Evolutionary conservation across 176 grass and related monocot genomes (phyloP), one percentile per base, ranked within the genome.

Genomic region (Aegilops longissima): DNA sequence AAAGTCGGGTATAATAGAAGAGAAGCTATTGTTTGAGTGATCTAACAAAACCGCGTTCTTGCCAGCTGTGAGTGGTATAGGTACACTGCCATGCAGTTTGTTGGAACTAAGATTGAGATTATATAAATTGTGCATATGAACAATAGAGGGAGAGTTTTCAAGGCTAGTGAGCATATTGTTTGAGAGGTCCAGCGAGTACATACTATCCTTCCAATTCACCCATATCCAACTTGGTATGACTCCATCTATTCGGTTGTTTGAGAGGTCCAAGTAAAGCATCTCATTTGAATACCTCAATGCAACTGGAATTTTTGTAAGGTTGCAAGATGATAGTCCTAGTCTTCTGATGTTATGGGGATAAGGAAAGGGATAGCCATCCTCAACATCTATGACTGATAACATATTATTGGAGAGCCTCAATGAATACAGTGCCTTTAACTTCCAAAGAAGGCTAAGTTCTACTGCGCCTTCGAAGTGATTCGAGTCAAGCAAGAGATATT

Each of bases 141-240:
- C 12, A 5, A 77, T 4, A 47, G 33, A 39, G 0, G 23, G 25
- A 2, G 17, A 25, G 0, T 45, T 30, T 5, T 88, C 70, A 4
- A 88, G 10, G 2, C 7, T 34, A 59, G 61, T 70, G 3, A 82
- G 61, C 72, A 31, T 30, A 18, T 88, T 88, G 12, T 42, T 4
- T 14, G 86, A 83, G 47, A 88, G 31, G 10, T 77, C 0, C 4
- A 87, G 2, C 1, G 0, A 0, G 52, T 0, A 2, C 1, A 56
- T 56, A 56, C 1, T 54, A 54, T 54, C 14, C 3, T 13, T 70
- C 66, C 62, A 65, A 0, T 65, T 65, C 24, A 27, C 24, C 62
- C 74, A 91, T 44, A 89, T 6, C 78, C 70, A 86, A 70, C 38
- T 73, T 42, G 90, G 90, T 47, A 92, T 66, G 7, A 7, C 27